Conservation (phyloP, 306 rosid species). For the Canavalia ensiformis region DNA sequence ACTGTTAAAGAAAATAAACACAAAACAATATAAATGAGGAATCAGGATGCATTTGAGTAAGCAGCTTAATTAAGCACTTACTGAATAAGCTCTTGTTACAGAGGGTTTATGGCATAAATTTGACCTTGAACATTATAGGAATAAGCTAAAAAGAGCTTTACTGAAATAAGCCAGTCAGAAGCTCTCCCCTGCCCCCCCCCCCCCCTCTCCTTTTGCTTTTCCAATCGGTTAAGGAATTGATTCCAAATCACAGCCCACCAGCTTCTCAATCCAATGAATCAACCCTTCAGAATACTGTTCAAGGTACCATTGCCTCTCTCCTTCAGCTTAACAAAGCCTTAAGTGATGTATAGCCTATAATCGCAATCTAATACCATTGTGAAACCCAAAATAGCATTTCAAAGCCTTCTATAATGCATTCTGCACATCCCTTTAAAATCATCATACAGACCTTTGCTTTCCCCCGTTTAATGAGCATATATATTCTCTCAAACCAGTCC, state of each 20-base stretch:
- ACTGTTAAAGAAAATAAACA: not conserved
- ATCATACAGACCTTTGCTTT: not conserved
- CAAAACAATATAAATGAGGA: not conserved
- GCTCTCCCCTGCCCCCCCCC: too few species aligned
- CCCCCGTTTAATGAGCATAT: not conserved
- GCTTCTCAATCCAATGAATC: slow-evolving; percentile 18
- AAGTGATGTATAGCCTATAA: not conserved
- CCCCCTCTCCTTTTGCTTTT: not conserved
- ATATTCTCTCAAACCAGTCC: not conserved
- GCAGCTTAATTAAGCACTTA: not conserved
- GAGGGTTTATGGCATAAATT: too few species aligned
- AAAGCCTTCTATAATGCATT: not conserved
- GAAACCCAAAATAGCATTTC: slow-evolving; percentile 8
- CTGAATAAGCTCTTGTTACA: too few species aligned
- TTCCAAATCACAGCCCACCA: not conserved
- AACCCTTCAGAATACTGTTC: slow-evolving; percentile 2
- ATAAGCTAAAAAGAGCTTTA: too few species aligned
- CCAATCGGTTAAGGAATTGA: not conserved
- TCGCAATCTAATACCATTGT: not conserved
- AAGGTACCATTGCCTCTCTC: slow-evolving; percentile 7
- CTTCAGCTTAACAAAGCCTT: slow-evolving; percentile 7
- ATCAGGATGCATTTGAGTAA: not conserved
- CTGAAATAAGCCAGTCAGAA: too few species aligned
- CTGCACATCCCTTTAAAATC: not conserved
- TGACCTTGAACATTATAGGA: too few species aligned